Evolutionary conservation across 2,329 filamentous ascomycete species (phyloP).

Genomic region (Hypomyces rosellus): DNA sequence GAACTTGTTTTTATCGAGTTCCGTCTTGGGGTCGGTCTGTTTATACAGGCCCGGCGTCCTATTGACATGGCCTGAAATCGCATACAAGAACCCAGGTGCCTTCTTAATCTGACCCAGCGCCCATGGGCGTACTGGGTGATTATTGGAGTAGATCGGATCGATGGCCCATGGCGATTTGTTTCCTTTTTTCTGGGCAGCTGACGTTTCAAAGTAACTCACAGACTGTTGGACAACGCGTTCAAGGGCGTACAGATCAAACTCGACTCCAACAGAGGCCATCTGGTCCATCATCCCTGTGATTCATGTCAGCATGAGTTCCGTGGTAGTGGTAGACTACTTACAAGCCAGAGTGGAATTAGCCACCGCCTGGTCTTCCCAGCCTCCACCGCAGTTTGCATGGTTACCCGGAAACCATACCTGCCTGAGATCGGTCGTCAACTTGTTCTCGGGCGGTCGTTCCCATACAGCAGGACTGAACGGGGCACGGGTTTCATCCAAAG

Average conservation of each 20-base stretch:
- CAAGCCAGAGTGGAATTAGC: conserved; percentile 34
- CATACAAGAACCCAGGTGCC: conserved; percentile 35
- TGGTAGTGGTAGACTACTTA: conserved; percentile 17
- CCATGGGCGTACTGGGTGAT: conserved; percentile 44
- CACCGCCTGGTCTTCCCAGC: conserved; percentile 49
- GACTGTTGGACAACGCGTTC: conserved; percentile 34
- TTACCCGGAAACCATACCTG: conserved; percentile 64
- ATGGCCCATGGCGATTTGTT: conserved; percentile 36
- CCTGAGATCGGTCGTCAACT: conserved; percentile 36
- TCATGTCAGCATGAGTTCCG: neutral
- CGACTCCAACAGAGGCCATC: conserved; percentile 43
- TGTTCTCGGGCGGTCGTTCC: conserved; percentile 37
- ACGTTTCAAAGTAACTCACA: conserved; percentile 24
- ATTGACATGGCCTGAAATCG: conserved; percentile 35
- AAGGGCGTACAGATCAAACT: conserved; percentile 39
- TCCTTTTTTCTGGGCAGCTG: conserved; percentile 5
- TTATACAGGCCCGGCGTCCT: conserved; percentile 44
- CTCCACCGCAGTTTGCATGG: conserved; percentile 65
- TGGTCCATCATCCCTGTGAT: conserved; percentile 51
- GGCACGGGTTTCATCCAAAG: conserved; percentile 49
- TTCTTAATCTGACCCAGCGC: conserved; percentile 39
- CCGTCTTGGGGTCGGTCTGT: conserved; percentile 35
- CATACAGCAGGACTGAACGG: conserved; percentile 52
- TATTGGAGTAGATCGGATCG: conserved; percentile 40
- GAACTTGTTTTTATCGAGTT: conserved; percentile 29